These are phyloP conservation scores for Brassica incana DNA, from an alignment of 345 rosid genomes.

Conservation along the genomic window DNA sequence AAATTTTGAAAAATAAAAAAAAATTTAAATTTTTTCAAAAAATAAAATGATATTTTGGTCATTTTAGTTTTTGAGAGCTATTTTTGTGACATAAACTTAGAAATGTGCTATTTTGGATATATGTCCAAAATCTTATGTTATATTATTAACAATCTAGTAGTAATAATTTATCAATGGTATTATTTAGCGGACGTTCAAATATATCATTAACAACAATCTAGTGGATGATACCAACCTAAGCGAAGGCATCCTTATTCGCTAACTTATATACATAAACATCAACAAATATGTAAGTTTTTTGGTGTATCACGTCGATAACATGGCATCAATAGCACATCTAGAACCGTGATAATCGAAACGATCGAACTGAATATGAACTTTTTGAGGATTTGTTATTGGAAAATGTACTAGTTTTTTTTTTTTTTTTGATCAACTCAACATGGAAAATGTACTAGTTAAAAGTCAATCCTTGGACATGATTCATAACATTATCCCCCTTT, in stretches of 20 bases:
- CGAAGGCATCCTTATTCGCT: neutral
- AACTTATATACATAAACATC: neutral
- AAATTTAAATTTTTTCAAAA: no score
- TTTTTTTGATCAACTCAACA: no score
- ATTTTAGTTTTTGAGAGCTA: no score
- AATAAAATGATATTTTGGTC: no score
- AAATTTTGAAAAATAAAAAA: no score
- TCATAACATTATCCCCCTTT: neutral
- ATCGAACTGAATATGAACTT: neutral
- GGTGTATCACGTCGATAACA: neutral
- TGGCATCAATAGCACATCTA: neutral
- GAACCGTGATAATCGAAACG: neutral
- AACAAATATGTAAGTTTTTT: neutral
- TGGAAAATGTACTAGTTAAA: neutral
- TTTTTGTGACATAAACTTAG: no score
- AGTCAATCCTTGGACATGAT: slow-evolving; percentile 10
- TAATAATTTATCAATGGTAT: neutral
- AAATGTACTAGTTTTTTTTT: neutral
- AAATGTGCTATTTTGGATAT: no score
- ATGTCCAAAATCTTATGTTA: neutral
- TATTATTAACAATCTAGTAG: neutral
- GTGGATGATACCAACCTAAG: no score
- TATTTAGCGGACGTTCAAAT: no score
- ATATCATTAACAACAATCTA: no score
- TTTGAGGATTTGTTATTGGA: neutral